A percentile compares a stretch with the other conserved stretches of the same genome.
Evolutionary conservation across 495 filamentous ascomycete species (phyloP).

Genomic region (Aspergillus affinis): DNA sequence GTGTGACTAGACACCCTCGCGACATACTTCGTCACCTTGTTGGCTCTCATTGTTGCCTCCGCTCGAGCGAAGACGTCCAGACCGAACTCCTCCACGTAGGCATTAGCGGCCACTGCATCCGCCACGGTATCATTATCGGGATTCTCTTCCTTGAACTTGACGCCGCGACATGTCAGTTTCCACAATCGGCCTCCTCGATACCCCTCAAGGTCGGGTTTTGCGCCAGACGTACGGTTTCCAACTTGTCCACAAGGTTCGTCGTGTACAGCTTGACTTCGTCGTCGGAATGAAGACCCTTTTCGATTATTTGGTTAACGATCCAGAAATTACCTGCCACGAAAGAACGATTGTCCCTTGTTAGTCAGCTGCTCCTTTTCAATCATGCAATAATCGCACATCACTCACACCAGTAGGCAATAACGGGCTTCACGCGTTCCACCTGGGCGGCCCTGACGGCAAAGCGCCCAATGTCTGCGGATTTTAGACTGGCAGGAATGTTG

Average conservation of each 20-base stretch:
- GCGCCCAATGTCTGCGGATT: constrained; percentile 71
- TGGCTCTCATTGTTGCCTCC: constrained; percentile 74
- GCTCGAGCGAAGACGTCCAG: constrained; percentile 83
- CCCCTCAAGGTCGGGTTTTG: not conserved
- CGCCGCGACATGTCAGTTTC: constrained; percentile 12
- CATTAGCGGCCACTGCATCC: constrained; percentile 81
- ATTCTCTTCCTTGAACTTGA: constrained; percentile 65
- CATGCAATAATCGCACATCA: constrained; percentile 18
- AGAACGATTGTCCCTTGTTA: constrained; percentile 9
- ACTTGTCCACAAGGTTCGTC: constrained; percentile 81
- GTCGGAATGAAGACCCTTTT: constrained; percentile 72
- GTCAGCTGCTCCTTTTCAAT: constrained; percentile 5
- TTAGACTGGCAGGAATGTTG: constrained; percentile 71
- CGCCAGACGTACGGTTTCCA: constrained; percentile 67
- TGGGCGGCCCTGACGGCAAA: constrained; percentile 82
- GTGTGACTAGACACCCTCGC: not conserved
- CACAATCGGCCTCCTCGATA: not conserved
- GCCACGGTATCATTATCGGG: constrained; percentile 68
- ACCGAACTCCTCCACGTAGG: constrained; percentile 92
- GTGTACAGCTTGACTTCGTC: constrained; percentile 77
- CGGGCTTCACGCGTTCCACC: constrained; percentile 78
- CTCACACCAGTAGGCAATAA: constrained; percentile 94
- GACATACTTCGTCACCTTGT: constrained; percentile 78
- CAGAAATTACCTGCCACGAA: constrained; percentile 74
- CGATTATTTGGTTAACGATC: constrained; percentile 88